A percentile compares a stretch with the other conserved stretches of the same genome.
These are phyloP conservation scores for Carex arenaria DNA, from an alignment of 202 grass and related monocot species.

Conservation along the genomic window DNA sequence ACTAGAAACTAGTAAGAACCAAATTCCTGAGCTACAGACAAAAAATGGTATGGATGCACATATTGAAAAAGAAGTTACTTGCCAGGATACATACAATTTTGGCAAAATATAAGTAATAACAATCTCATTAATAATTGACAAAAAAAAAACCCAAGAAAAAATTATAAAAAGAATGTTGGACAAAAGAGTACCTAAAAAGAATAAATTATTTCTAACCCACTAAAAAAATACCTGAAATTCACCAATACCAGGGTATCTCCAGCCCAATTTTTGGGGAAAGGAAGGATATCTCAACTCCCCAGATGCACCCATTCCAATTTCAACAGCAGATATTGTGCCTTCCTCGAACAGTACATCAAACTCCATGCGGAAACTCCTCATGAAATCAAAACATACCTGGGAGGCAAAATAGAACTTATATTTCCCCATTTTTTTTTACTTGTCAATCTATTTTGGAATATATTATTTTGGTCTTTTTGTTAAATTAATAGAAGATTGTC, in stretches of 20 bases:
- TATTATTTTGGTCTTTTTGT: not conserved
- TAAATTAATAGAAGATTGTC: not conserved
- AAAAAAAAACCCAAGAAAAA: not conserved
- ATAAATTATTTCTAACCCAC: not conserved
- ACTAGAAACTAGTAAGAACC: not conserved
- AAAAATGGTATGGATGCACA: not conserved
- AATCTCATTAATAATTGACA: not conserved
- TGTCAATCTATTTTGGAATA: not conserved
- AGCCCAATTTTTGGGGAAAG: constrained; percentile 64
- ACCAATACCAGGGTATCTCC: constrained; percentile 95
- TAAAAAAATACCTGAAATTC: constrained; percentile 84
- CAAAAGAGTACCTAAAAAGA: not conserved
- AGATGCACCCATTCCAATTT: constrained; percentile 88
- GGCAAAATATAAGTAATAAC: not conserved
- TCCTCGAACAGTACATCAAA: constrained; percentile 76
- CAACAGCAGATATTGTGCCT: constrained; percentile 70
- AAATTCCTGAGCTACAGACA: not conserved
- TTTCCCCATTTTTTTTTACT: not conserved
- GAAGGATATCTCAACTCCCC: constrained; percentile 94
- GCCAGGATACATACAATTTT: not conserved
- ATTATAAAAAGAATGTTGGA: not conserved
- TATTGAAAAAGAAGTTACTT: not conserved
- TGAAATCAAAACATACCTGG: constrained; percentile 97
- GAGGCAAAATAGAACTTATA: not conserved
- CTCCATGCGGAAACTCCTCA: constrained; percentile 95